Percentiles rank a stretch among this genome's conserved stretches.
Conservation (phyloP, 164 flowering plant genomes). For the Annona cherimola region DNA sequence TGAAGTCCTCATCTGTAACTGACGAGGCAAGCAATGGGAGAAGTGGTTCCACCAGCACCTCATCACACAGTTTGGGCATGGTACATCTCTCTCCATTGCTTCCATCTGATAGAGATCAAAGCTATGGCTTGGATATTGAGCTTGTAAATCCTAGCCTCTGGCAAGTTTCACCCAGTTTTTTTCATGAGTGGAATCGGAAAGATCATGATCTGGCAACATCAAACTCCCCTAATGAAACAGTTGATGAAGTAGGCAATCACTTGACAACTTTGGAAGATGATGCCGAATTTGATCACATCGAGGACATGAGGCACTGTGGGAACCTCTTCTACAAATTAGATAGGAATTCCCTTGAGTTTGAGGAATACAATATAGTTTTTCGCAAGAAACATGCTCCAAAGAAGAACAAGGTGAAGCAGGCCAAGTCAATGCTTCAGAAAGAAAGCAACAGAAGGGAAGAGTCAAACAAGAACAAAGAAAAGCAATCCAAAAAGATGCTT, state of each 20-base stretch:
- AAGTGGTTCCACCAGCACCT: background rate
- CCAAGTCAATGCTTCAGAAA: constrained; percentile 8
- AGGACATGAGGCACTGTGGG: constrained; percentile 75
- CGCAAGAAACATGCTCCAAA: constrained; percentile 43
- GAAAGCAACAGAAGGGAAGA: constrained; percentile 30
- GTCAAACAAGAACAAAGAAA: constrained; percentile 22
- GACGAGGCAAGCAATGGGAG: background rate
- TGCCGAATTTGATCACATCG: constrained; percentile 65
- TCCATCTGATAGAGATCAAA: constrained; percentile 7
- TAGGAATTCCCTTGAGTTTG: constrained; percentile 67
- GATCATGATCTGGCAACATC: constrained; percentile 1
- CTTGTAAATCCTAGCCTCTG: constrained; percentile 64
- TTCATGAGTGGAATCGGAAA: constrained; percentile 39
- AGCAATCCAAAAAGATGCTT: constrained; percentile 6
- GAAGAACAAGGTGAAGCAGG: constrained; percentile 21
- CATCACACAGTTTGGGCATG: constrained; percentile 9
- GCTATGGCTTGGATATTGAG: constrained; percentile 38
- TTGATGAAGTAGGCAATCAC: constrained; percentile 15
- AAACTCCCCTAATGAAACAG: constrained; percentile 10
- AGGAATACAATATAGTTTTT: constrained; percentile 63
- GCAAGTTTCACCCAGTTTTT: constrained; percentile 58
- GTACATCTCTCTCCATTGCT: constrained; percentile 36
- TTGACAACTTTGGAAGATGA: constrained; percentile 14
- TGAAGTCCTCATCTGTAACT: background rate
- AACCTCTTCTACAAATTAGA: constrained; percentile 72